These are phyloP conservation scores for Argentina anserina DNA, from an alignment of 306 rosid genomes.

Conservation along the genomic window DNA sequence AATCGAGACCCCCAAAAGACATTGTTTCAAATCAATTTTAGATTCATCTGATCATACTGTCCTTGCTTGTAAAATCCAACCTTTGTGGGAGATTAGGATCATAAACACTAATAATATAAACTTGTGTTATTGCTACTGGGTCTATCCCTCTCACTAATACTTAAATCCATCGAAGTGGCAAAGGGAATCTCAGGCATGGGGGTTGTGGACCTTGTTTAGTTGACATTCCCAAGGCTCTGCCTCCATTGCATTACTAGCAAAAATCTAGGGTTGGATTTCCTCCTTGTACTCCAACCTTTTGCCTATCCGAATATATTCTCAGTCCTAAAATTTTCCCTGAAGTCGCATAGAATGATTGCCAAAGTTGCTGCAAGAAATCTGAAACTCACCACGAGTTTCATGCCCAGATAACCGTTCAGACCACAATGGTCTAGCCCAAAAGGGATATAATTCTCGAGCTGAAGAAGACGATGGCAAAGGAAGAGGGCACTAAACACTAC, in stretches of 20 bases:
- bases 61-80: background rate
- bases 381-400: too few species aligned
- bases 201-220: conserved; percentile 1
- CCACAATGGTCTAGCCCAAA: background rate
- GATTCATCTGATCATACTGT: background rate
- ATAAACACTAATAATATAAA: background rate
- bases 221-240: conserved; percentile 9
- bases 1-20: background rate
- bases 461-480: background rate
- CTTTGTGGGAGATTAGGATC: background rate
- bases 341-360: background rate
- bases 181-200: conserved; percentile 6
- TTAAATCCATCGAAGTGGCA: conserved; percentile 10
- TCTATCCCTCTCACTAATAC: background rate
- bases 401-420: too few species aligned
- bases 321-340: background rate
- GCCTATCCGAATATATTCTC: background rate
- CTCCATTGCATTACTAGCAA: background rate
- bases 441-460: background rate
- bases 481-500: background rate
- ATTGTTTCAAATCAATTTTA: conserved; percentile 1
- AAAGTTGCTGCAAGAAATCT: too few species aligned
- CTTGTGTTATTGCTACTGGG: background rate
- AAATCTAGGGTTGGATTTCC: conserved; percentile 2
- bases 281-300: background rate